Evolutionary conservation across 2,329 filamentous ascomycete genomes (phyloP), one percentile per base, ranked within the genome.

Genomic region (Fragosphaeria purpurea): DNA sequence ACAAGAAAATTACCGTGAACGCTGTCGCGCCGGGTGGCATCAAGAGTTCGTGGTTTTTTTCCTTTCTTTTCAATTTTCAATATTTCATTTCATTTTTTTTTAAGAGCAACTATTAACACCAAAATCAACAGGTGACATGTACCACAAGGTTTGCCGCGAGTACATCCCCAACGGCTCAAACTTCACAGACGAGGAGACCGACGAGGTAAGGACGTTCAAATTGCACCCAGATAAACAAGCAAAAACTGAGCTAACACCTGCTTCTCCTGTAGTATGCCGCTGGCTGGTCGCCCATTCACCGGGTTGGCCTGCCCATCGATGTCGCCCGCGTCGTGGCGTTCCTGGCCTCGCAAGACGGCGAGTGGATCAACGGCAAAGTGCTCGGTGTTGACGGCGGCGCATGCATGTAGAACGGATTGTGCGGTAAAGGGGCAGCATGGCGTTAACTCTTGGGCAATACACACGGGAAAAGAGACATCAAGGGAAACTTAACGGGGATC

Each of bases 311-410:
- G 6, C 65, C 65, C 4, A 53, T 60, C 8, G 65, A 67, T 41
- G 57, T 67, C 22, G 65, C 63, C 6, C 56, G 59, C 1, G 61
- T 62, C 3, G 64, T 63, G 2, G 53, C 53, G 41, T 66, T 67
- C 53, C 54, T 67, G 9, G 65, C 62, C 0, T 62, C 59, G 33
- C 59, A 63, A 39, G 65, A 65, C 41, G 63, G 54, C 9, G 60
- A 65, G 48, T 67, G 65, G 64, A 59, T 70, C 47, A 70, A 68
- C 51, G 67, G 68, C 41, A 69, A 70, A 60, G 57, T 65, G 34
- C 56, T 70, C 7, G 57, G 55, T n/a, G 56, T 58, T 8, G 57
- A 59, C 43, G 57, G 57, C 5, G 57, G 53, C 8, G 57, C 57
- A 7, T 57, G 56, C 50, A 59, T 59, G 57, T 59, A 53, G 48